These are phyloP conservation scores for Phytopythium sindhum DNA, from an alignment of 352 stramenopile genomes.

Conservation along the genomic window DNA sequence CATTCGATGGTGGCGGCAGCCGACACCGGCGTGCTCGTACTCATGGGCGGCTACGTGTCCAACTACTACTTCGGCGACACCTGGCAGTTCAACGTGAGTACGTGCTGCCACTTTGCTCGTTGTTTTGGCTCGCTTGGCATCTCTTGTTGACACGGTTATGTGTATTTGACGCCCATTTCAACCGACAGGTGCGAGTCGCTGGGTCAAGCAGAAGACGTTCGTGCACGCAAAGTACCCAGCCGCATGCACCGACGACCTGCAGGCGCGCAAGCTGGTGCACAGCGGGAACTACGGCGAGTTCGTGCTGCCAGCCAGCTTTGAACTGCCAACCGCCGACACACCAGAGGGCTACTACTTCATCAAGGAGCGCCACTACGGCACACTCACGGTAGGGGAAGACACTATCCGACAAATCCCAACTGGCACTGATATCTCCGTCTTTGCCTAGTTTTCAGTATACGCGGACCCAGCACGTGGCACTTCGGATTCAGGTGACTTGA, in stretches of 20 bases:
- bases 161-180: not conserved
- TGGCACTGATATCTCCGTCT: not conserved
- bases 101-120: slow-evolving; percentile 6
- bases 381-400: slow-evolving; percentile 35
- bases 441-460: slow-evolving; percentile 70
- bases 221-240: slow-evolving; percentile 89
- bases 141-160: too few relatives aligned
- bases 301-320: slow-evolving; percentile 15
- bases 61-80: slow-evolving; percentile 95
- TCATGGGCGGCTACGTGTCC: slow-evolving; percentile 92
- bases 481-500: slow-evolving; percentile 58
- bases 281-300: slow-evolving; percentile 77
- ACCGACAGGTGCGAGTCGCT: slow-evolving; percentile 48
- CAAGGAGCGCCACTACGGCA: slow-evolving; percentile 73
- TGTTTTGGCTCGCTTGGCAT: too few relatives aligned
- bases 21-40: slow-evolving; percentile 71
- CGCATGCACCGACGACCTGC: slow-evolving; percentile 91
- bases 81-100: slow-evolving; percentile 95
- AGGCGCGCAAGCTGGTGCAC: slow-evolving; percentile 40
- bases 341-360: slow-evolving; percentile 62
- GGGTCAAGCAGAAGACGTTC: slow-evolving; percentile 89
- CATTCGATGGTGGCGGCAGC: slow-evolving; percentile 74
- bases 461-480: slow-evolving; percentile 89
- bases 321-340: slow-evolving; percentile 20
- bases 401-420: not conserved